These are phyloP conservation scores for Sporothrix humicola DNA, from an alignment of 2,329 filamentous ascomycete genomes.

Conservation along the genomic window DNA sequence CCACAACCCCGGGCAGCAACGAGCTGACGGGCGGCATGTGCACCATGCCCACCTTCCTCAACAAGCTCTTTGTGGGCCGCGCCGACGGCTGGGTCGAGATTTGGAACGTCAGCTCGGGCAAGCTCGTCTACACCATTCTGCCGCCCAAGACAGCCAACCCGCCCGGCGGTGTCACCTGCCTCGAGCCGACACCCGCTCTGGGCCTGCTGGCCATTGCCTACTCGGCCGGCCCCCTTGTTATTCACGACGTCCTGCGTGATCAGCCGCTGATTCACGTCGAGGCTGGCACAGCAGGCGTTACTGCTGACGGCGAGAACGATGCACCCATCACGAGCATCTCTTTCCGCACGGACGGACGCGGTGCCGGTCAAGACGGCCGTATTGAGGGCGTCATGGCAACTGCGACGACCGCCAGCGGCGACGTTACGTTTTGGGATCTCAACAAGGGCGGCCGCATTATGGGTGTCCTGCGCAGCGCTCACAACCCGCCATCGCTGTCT, in stretches of 20 bases:
- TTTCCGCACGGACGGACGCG: constrained; percentile 87
- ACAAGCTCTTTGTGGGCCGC: constrained; percentile 91
- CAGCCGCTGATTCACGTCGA: constrained; percentile 72
- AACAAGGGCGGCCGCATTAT: constrained; percentile 86
- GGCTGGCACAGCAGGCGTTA: constrained; percentile 56
- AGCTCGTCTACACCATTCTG: constrained; percentile 87
- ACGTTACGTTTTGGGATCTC: constrained; percentile 95
- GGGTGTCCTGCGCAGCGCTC: constrained; percentile 84
- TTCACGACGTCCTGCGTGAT: constrained; percentile 83
- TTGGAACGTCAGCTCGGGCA: constrained; percentile 94
- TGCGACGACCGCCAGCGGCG: constrained; percentile 75
- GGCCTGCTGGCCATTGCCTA: constrained; percentile 90
- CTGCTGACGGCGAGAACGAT: constrained; percentile 42
- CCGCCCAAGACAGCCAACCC: constrained; percentile 62
- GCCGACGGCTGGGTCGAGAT: constrained; percentile 91
- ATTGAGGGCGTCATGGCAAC: constrained; percentile 94
- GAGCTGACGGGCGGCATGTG: constrained; percentile 78
- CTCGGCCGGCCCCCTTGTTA: constrained; percentile 74
- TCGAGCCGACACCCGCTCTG: constrained; percentile 82
- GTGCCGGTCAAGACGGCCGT: constrained; percentile 84
- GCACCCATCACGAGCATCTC: constrained; percentile 79
- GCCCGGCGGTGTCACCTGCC: constrained; percentile 81
- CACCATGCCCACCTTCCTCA: constrained; percentile 92
- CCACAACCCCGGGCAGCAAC: constrained; percentile 63
- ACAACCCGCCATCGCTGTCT: constrained; percentile 69